Conservation (phyloP, 441 rosid species). For the Pelargonium australe region DNA sequence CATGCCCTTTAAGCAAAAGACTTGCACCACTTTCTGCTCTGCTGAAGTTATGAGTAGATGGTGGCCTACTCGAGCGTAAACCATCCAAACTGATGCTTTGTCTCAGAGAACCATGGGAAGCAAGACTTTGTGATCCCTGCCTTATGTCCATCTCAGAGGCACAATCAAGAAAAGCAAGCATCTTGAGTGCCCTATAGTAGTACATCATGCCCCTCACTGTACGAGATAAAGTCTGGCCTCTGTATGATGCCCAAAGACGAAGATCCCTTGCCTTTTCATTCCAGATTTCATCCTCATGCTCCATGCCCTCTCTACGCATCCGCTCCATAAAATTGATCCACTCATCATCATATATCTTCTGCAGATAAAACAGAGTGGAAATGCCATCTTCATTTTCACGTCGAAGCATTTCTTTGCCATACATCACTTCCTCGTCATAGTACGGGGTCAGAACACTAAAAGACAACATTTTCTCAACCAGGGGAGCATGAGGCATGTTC, state of each 20-base stretch:
- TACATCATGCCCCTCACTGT: constrained; percentile 20
- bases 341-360: constrained; percentile 13
- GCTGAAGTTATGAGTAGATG: not conserved
- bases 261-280: constrained; percentile 8
- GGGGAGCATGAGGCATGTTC: constrained; percentile 24
- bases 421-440: constrained; percentile 19
- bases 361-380: constrained; percentile 11
- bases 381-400: constrained; percentile 16
- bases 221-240: constrained; percentile 17
- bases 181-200: constrained; percentile 8
- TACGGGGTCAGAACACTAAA: constrained; percentile 8
- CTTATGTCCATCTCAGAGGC: not conserved
- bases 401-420: constrained; percentile 19
- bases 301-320: constrained; percentile 10
- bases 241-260: constrained; percentile 17
- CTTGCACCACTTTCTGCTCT: constrained; percentile 6
- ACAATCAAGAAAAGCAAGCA: constrained; percentile 16
- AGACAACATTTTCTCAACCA: constrained; percentile 20
- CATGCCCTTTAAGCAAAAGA: constrained; percentile 12
- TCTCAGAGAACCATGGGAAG: not conserved
- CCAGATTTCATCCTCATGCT: constrained; percentile 10
- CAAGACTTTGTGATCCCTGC: constrained; percentile 4
- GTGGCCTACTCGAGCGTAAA: not conserved
- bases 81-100: not conserved
- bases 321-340: constrained; percentile 18